Evolutionary conservation across 805 yeast genomes (phyloP), one percentile per base, ranked within the genome.

Genomic region (Jamesozyma rosinii): DNA sequence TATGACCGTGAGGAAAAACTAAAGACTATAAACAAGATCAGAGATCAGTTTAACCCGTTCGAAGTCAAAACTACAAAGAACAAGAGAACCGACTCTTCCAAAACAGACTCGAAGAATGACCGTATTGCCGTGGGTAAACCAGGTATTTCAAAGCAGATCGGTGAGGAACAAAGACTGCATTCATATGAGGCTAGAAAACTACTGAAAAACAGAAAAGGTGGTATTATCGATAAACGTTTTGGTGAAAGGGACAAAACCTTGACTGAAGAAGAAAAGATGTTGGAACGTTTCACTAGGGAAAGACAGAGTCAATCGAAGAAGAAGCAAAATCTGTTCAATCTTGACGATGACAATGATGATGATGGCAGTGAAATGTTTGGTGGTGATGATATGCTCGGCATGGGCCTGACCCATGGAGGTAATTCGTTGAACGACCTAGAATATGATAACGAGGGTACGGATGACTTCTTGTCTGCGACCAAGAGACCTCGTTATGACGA

Each of bases 231-330:
- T 68, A 74, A 88, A 51, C 77, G 96, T 65, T 90, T 92, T 63
- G 99, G 98, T 60, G 98, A 92, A 58, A 75, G 76, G 49, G 81
- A 86, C 62, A 61, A 69, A 6, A 63, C 69, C 38, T 57, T 92
- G 69, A 75, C 82, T n/a, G 79, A 79, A 11, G 97, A 92, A 63
- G 96, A 92, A 52, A 86, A 83, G 63, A 88, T 88, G 95, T 75
- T 92, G 65, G 95, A 83, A 58, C 79, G 98, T 68, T 92, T 87
- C 68, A 85, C 96, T 3, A 77, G 81, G 44, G 97, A 90, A 67
- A 74, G 84, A 59, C 94, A 87, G 61, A 55, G 72, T 15, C 74
- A 74, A 46, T 60, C 74, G 2, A 67, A 76, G n/a, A 67, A 74
- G 19, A 79, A 73, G 51, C 67, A 71, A 35, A 75, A 79, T 26